phyloP scores from a whole-genome alignment of 1,284 basidiomycete species.

The Xanthoconium separans region DNA sequence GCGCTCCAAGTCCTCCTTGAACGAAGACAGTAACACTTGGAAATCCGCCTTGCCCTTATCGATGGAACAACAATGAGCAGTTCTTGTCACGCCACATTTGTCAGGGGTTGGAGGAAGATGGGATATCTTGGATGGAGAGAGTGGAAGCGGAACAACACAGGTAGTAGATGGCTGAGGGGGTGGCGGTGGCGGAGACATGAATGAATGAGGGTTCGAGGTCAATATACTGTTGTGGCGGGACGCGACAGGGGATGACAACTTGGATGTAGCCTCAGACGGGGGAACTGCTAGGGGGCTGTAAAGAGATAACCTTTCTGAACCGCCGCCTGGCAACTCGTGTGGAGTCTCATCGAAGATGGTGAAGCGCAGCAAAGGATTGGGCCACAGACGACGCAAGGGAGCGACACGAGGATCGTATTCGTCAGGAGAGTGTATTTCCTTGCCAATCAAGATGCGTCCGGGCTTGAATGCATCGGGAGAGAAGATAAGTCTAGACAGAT shows the following conservation, averaged over 20 bases:
- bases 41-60: conserved; percentile 54
- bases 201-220: neutral
- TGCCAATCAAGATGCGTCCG: conserved; percentile 58
- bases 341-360: conserved; percentile 52
- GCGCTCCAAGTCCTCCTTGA: conserved; percentile 57
- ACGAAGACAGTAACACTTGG: conserved; percentile 51
- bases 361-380: conserved; percentile 61
- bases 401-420: conserved; percentile 55
- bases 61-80: conserved; percentile 47
- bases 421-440: conserved; percentile 53
- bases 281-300: neutral
- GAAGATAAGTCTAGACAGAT: conserved; percentile 66
- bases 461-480: conserved; percentile 50
- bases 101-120: conserved; percentile 20
- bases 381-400: conserved; percentile 51
- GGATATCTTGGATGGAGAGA: neutral
- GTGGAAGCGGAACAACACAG: neutral
- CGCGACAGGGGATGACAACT: conserved; percentile 5
- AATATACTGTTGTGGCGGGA: neutral
- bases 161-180: neutral
- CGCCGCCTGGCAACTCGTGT: conserved; percentile 35
- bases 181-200: conserved; percentile 6
- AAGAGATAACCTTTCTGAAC: conserved; percentile 5
- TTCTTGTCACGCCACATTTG: neutral
- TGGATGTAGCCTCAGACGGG: neutral